Evolutionary conservation across 129 eudicot genomes (phyloP).

Genomic region (Ambrosia artemisiifolia): DNA sequence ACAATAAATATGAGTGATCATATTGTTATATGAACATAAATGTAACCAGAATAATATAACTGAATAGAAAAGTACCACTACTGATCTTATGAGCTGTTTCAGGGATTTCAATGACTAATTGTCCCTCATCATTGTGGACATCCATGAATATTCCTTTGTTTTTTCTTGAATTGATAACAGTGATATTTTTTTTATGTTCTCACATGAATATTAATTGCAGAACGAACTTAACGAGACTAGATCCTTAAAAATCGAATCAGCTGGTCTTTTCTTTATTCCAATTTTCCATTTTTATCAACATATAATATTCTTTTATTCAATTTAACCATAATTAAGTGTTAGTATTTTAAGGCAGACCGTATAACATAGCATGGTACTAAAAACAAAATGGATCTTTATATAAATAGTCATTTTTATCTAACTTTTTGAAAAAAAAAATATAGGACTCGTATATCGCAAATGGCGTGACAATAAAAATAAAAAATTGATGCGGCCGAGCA

Average conservation of each 20-base stretch:
- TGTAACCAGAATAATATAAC: background rate
- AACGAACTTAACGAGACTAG: conserved; percentile 22
- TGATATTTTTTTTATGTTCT: too few relatives aligned
- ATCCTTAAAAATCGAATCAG: conserved; percentile 19
- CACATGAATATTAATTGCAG: background rate
- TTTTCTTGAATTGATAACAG: background rate
- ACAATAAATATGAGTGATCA: background rate
- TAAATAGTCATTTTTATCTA: background rate
- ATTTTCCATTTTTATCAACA: background rate
- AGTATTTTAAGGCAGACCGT: background rate
- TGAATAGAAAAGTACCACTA: conserved; percentile 40
- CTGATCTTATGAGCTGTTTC: conserved; percentile 97
- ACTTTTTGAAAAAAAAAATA: background rate
- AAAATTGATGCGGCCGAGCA: background rate
- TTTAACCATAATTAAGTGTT: background rate
- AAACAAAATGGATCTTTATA: background rate
- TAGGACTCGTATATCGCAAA: background rate
- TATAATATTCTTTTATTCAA: background rate
- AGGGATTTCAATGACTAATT: conserved; percentile 48
- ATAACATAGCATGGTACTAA: background rate
- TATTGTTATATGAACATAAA: too few relatives aligned
- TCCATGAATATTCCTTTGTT: conserved; percentile 30
- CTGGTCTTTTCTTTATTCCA: background rate
- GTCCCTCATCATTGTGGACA: conserved; percentile 14
- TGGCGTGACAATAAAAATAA: background rate